Conservation (phyloP, 129 eudicot species). For the Pulicaria dysenterica region DNA sequence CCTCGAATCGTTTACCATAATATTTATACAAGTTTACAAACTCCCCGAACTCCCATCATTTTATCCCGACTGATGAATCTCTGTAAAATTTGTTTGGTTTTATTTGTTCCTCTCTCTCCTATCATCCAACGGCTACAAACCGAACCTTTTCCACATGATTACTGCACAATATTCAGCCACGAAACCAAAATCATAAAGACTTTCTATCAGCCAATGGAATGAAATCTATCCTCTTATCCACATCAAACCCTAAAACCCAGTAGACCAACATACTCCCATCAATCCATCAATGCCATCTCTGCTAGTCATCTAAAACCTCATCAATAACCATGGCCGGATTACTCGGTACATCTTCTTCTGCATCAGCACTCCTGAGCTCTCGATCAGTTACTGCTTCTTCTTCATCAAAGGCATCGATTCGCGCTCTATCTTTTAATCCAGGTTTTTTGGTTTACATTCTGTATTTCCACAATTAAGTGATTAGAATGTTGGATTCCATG, state of each 20-base stretch:
- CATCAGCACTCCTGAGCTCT: constrained; percentile 37
- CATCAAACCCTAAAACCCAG: constrained; percentile 9
- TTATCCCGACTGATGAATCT: too few relatives aligned
- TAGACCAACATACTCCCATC: not conserved
- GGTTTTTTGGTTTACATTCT: constrained; percentile 34
- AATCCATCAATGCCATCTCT: constrained; percentile 21
- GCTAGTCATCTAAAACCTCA: not conserved
- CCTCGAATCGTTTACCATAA: too few relatives aligned
- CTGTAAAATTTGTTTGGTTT: not conserved
- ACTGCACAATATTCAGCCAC: constrained; percentile 19
- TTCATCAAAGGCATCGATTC: constrained; percentile 40
- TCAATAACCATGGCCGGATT: constrained; percentile 50
- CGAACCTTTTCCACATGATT: not conserved
- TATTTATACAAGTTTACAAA: too few relatives aligned
- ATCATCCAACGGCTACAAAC: constrained; percentile 21
- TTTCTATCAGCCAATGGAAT: constrained; percentile 9
- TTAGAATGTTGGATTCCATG: not conserved
- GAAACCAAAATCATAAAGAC: not conserved
- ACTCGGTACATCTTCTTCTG: constrained; percentile 53
- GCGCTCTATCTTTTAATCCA: constrained; percentile 39
- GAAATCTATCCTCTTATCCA: constrained; percentile 59
- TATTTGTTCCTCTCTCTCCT: not conserved
- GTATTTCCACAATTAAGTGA: not conserved
- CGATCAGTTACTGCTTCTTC: constrained; percentile 39
- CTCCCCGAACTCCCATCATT: too few relatives aligned